These are phyloP conservation scores for Syzygium malaccense DNA, from an alignment of 441 rosid genomes.

Conservation along the genomic window DNA sequence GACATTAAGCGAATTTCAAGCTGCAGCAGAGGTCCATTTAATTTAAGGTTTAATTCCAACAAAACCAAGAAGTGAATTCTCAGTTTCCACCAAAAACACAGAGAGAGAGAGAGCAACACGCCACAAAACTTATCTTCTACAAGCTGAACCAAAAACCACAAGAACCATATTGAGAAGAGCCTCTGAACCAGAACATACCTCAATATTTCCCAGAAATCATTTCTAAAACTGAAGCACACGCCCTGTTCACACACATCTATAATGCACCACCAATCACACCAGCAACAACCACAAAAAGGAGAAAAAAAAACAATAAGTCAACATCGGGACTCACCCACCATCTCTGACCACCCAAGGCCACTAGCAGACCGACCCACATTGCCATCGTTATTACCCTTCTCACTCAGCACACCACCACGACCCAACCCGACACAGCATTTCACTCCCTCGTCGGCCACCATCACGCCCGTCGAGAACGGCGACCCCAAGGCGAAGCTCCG, in stretches of 20 bases:
- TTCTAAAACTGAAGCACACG: not conserved
- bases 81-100: not conserved
- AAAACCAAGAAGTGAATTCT: not conserved
- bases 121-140: not conserved
- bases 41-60: not conserved
- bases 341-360: conserved; percentile 50
- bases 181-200: not conserved
- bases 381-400: not conserved
- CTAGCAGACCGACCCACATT: conserved; percentile 21
- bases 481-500: conserved; percentile 51
- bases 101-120: not conserved
- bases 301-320: not conserved
- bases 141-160: not conserved
- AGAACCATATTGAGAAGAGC: not conserved
- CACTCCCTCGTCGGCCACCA: conserved; percentile 58
- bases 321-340: conserved; percentile 51
- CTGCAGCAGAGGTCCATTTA: not conserved
- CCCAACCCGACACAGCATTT: conserved; percentile 28
- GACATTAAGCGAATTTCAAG: not conserved
- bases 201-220: not conserved
- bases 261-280: not conserved
- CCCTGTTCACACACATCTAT: not conserved
- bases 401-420: conserved; percentile 5
- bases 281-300: not conserved
- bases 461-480: conserved; percentile 81